Base-by-base conservation (phyloP, 192 early-diverging fungal genomes). In the Borealophlyctis nickersoniae region DNA sequence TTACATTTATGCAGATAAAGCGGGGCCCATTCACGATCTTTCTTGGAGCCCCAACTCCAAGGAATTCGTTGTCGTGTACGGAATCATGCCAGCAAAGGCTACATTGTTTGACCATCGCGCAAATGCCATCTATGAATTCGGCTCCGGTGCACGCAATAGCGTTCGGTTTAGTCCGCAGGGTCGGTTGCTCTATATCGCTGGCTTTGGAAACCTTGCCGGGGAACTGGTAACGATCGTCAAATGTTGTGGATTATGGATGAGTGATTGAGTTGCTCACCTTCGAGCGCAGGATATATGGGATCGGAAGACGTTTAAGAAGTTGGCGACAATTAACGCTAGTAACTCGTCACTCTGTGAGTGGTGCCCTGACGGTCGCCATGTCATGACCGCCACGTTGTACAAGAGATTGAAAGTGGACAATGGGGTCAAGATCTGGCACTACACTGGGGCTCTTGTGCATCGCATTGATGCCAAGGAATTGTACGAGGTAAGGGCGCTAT, bases 321-420 rank as follows among this genome's bases (percentile, higher is more conserved):
- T 96, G 49, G 75, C 80, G 33, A 87, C 90, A 3, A 75, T 98
- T 48, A 79, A 88, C 48, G 93, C 90, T 23, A 77, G 87, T 36
- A 94, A 96, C 79, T 81, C 95, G 9, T 89, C 91, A 23, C 77
- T 77, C 51, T 93, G 89, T 64, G 86, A 89, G 63, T 99, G 97
- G 97, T 85, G 83, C 45, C 93, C 97, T 33, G 89, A 94, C 75
- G 94, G 94, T 65, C 84, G 91, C 14, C 90, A 94, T 74, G 80
- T 99, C 66, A 78, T 99, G 82, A 92, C 94, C 14, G 87, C 94
- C 34, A 99, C 90, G 3, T 77, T 98, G 36, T 96, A 94, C 60
- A 88, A 89, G 30, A 88, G 95, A 52, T 79, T 99, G 65, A 90
- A 95, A 65, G 97, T 99, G 32, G 97, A 99, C 74, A 99, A 99